These are phyloP conservation scores for Moniliophthora roreri DNA, from an alignment of 1,284 basidiomycete genomes.

Conservation along the genomic window DNA sequence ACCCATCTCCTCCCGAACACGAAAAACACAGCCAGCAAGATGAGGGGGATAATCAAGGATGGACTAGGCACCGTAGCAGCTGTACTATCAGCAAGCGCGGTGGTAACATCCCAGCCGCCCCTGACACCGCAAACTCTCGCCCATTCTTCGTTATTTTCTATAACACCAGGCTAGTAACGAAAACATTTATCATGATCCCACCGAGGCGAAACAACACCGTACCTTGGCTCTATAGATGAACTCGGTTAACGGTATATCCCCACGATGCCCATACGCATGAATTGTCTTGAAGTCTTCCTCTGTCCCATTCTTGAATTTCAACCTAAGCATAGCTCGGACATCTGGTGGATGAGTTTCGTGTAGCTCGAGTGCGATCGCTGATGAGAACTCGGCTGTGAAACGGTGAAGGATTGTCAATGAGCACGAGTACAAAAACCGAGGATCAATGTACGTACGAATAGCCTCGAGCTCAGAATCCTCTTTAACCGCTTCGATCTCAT, in stretches of 20 bases:
- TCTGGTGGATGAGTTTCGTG: neutral
- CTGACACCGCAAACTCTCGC: too few relatives aligned
- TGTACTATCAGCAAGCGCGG: too few relatives aligned
- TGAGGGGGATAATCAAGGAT: too few relatives aligned
- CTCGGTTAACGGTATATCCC: slow-evolving; percentile 1
- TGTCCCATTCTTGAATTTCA: slow-evolving; percentile 1
- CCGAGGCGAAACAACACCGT: too few relatives aligned
- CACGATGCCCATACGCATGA: neutral
- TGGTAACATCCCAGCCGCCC: too few relatives aligned
- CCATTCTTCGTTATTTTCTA: too few relatives aligned
- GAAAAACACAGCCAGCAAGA: too few relatives aligned
- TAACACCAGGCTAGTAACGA: too few relatives aligned
- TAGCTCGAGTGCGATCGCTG: neutral
- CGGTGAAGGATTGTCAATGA: neutral
- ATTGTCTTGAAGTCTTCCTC: neutral
- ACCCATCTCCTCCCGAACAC: too few relatives aligned
- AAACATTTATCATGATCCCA: too few relatives aligned
- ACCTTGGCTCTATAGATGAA: slow-evolving; percentile 4
- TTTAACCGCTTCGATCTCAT: slow-evolving; percentile 1
- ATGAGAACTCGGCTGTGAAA: neutral
- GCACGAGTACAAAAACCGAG: too few relatives aligned
- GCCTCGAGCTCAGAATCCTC: neutral
- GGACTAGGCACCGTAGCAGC: too few relatives aligned
- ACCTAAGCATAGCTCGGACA: neutral
- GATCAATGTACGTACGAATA: neutral